A percentile compares a stretch with the other conserved stretches of the same genome.
phyloP scores from a whole-genome alignment of 2,329 filamentous ascomycete species.

The Colletotrichum cordylinicola region DNA sequence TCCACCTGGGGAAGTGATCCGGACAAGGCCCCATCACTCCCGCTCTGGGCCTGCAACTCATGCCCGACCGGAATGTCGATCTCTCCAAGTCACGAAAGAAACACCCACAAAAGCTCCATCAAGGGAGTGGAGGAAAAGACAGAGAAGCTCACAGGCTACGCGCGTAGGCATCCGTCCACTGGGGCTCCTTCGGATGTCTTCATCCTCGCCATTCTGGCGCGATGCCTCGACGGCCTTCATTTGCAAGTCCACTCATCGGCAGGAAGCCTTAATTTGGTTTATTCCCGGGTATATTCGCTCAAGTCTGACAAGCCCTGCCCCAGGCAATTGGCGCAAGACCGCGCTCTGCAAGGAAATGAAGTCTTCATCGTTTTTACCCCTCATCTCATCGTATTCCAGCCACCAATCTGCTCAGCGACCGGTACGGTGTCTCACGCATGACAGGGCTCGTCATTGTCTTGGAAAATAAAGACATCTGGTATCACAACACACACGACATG shows the following conservation, averaged over 20 bases:
- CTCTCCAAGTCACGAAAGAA: background rate
- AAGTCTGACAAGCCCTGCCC: background rate
- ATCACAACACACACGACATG: background rate
- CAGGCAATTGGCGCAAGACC: background rate
- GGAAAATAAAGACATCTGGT: background rate
- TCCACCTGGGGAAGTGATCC: background rate
- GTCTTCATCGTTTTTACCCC: background rate
- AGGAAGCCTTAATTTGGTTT: background rate
- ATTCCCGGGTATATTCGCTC: background rate
- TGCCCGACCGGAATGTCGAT: background rate
- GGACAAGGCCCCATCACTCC: background rate
- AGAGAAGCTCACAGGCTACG: background rate
- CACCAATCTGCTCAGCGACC: background rate
- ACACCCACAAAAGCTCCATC: background rate
- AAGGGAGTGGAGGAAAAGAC: background rate
- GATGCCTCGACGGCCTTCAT: background rate
- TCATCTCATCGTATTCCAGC: constrained; percentile 1
- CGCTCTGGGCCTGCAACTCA: background rate
- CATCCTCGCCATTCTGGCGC: background rate
- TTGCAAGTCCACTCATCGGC: background rate
- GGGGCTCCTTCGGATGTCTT: background rate
- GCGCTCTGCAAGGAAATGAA: background rate
- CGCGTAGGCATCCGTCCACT: background rate
- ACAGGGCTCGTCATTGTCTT: background rate
- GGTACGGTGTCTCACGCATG: constrained; percentile 1